A percentile compares a stretch with the other conserved stretches of the same genome.
Conservation (phyloP, 2,329 filamentous ascomycete species). For the Calycina herbarum region DNA sequence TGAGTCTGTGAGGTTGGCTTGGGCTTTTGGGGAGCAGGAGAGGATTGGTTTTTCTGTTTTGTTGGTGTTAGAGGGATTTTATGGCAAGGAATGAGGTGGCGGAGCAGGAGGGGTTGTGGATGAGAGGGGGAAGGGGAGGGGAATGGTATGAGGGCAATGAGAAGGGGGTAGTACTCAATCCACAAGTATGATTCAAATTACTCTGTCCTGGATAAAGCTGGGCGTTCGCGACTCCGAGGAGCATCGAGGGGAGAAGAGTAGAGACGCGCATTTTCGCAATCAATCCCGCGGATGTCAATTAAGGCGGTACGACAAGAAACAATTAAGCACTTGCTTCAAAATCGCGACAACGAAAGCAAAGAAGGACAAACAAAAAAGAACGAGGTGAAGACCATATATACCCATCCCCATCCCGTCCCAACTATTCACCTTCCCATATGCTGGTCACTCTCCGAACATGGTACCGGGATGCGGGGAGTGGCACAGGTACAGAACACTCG, state of each 20-base stretch:
- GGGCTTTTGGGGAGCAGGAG: constrained; percentile 51
- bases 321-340: background rate
- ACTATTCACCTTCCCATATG: background rate
- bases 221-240: constrained; percentile 14
- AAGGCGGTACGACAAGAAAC: background rate
- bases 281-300: background rate
- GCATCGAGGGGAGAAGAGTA: background rate
- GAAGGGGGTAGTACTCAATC: constrained; percentile 24
- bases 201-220: constrained; percentile 31
- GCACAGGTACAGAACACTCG: background rate
- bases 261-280: background rate
- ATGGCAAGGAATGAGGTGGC: background rate
- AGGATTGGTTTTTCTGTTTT: constrained; percentile 36
- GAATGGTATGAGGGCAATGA: no score
- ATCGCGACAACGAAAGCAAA: background rate
- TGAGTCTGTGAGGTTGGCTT: constrained; percentile 51
- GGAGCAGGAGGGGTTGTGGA: background rate
- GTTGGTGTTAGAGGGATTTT: constrained; percentile 10
- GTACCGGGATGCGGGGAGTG: no score
- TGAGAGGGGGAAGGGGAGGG: background rate
- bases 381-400: background rate
- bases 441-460: background rate
- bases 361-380: background rate
- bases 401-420: background rate
- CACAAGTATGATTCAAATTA: constrained; percentile 33